Conservation (phyloP, 73 alveolate genomes). For the Tetrahymena thermophila region DNA sequence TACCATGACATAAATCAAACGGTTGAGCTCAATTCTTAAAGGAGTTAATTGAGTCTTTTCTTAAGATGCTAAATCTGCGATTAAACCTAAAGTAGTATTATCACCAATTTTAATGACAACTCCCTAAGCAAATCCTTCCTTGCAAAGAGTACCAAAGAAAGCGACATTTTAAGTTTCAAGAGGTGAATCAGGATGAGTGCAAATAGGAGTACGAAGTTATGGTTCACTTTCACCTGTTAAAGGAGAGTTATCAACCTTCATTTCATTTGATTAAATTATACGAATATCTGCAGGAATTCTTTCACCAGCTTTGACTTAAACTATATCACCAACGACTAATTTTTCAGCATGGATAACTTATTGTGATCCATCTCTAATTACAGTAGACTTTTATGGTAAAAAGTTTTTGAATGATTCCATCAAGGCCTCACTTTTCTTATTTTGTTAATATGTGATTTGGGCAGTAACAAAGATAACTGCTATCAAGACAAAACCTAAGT, state of each 20-base stretch:
- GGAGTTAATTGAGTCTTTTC: slow-evolving; percentile 85
- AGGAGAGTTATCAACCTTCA: slow-evolving; percentile 91
- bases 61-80: slow-evolving; percentile 85
- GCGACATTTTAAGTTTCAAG: slow-evolving; percentile 83
- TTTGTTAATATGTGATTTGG: slow-evolving; percentile 59
- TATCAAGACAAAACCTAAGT: slow-evolving; percentile 75
- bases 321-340: slow-evolving; percentile 92
- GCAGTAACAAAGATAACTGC: slow-evolving; percentile 77
- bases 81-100: slow-evolving; percentile 85
- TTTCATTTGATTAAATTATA: slow-evolving; percentile 72
- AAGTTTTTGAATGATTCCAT: slow-evolving; percentile 83
- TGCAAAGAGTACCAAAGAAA: slow-evolving; percentile 85
- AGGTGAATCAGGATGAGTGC: slow-evolving; percentile 73
- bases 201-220: slow-evolving; percentile 51
- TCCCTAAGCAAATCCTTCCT: slow-evolving; percentile 88
- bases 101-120: slow-evolving; percentile 90
- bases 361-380: slow-evolving; percentile 75
- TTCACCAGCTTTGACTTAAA: slow-evolving; percentile 88
- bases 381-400: slow-evolving; percentile 52
- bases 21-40: slow-evolving; percentile 74
- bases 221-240: slow-evolving; percentile 93
- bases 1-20: slow-evolving; percentile 86
- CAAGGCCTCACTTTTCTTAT: slow-evolving; percentile 77
- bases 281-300: slow-evolving; percentile 95
- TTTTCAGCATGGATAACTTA: slow-evolving; percentile 62